These are phyloP conservation scores for Fusarium kyushuense DNA, from an alignment of 2,329 filamentous ascomycete genomes.

Conservation along the genomic window DNA sequence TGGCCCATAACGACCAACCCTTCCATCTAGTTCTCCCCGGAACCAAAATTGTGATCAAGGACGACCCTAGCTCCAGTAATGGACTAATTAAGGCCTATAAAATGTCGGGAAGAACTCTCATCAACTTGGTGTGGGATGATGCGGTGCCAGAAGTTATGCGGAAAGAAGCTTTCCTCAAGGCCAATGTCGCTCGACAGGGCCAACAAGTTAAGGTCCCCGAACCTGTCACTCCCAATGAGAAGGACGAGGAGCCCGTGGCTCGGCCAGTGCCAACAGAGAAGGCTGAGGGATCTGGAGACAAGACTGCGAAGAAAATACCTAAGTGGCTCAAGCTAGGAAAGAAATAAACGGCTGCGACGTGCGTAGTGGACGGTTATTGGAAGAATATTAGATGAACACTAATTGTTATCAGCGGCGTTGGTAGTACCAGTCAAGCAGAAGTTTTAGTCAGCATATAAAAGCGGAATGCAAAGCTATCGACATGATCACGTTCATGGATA, in stretches of 20 bases:
- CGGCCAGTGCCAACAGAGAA: slow-evolving; percentile 52
- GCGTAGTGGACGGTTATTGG: neutral
- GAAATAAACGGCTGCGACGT: slow-evolving; percentile 60
- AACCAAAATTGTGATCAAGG: slow-evolving; percentile 61
- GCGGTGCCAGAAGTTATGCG: slow-evolving; percentile 68
- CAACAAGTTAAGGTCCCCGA: slow-evolving; percentile 75
- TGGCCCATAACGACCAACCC: slow-evolving; percentile 71
- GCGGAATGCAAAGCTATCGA: neutral
- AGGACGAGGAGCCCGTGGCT: slow-evolving; percentile 43
- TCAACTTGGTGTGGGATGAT: slow-evolving; percentile 82
- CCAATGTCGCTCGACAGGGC: slow-evolving; percentile 69
- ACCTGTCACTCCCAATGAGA: slow-evolving; percentile 58
- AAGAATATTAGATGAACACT: slow-evolving; percentile 7
- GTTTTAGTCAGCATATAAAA: neutral
- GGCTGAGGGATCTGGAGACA: slow-evolving; percentile 58
- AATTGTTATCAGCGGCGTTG: slow-evolving; percentile 33
- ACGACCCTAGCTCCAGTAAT: slow-evolving; percentile 60
- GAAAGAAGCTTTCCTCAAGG: slow-evolving; percentile 69
- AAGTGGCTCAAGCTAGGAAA: slow-evolving; percentile 83
- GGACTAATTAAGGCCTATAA: slow-evolving; percentile 79
- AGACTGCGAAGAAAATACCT: slow-evolving; percentile 78
- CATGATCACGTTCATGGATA: neutral
- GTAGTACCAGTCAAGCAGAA: neutral
- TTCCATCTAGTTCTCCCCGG: slow-evolving; percentile 79
- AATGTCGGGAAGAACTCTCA: slow-evolving; percentile 76